A percentile compares a stretch with the other conserved stretches of the same genome.
Conservation (phyloP, 805 yeast genomes). For the Peterozyma toletana region DNA sequence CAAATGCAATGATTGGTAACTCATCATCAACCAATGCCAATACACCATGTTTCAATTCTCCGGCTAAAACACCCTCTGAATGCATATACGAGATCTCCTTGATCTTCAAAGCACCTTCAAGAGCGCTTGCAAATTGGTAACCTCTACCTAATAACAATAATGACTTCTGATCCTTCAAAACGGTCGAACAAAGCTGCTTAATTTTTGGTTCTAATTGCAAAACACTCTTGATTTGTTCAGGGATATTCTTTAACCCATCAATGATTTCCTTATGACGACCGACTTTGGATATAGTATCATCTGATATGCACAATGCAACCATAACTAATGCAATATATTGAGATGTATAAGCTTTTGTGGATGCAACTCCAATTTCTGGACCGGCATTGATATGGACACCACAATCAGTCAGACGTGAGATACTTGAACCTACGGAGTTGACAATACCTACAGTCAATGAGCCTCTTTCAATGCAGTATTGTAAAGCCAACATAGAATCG, state of each 20-base stretch:
- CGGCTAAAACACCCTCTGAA: constrained; percentile 98
- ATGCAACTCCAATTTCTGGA: constrained; percentile 99
- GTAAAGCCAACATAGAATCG: constrained; percentile 90
- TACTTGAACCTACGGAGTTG: constrained; percentile 93
- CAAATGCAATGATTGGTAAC: constrained; percentile 91
- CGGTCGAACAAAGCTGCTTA: constrained; percentile 63
- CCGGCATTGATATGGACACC: constrained; percentile 99
- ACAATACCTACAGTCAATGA: constrained; percentile 97
- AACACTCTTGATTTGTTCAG: constrained; percentile 77
- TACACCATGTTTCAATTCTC: constrained; percentile 98
- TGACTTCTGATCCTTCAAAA: constrained; percentile 77
- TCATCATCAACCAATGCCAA: constrained; percentile 92
- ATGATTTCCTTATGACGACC: constrained; percentile 81
- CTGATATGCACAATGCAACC: constrained; percentile 93
- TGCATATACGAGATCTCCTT: constrained; percentile 99
- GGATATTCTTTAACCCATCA: constrained; percentile 75
- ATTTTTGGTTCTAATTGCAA: constrained; percentile 67
- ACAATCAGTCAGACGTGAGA: constrained; percentile 95
- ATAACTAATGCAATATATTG: constrained; percentile 95
- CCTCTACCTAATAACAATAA: constrained; percentile 94
- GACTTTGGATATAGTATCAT: constrained; percentile 73
- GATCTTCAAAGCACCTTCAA: constrained; percentile 97
- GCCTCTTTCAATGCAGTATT: constrained; percentile 94
- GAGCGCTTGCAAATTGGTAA: constrained; percentile 92
- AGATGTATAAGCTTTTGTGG: constrained; percentile 98